Evolutionary conservation across 768 basidiomycete genomes (phyloP), one percentile per base, ranked within the genome.

Genomic region (Boletus patriciae): DNA sequence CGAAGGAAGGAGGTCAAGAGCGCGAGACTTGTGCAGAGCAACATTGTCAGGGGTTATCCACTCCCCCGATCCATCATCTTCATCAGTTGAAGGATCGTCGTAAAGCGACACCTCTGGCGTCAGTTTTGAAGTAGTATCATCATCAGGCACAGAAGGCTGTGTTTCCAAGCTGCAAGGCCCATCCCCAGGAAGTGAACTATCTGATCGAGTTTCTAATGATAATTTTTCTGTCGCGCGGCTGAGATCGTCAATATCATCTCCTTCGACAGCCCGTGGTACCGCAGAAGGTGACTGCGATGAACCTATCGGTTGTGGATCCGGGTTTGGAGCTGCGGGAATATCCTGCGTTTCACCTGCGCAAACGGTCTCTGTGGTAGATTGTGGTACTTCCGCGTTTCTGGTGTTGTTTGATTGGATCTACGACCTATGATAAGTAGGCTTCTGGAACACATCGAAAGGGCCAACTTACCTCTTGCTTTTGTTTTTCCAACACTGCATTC

Each of bases 21-120:
- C 92, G 15, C 85, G 83, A 11, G 94, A 93, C 73, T 96, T 94
- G 77, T 98, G 90, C 29, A 88, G 66, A 10, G 77, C 82, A 57
- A 94, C 87, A 67, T 97, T 99, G 50, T 81, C 76, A 0, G 92
- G 94, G 15, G 94, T 99, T 70, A 99, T 97, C 97, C 97, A 99
- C 68, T 95, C 94, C 9, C 93, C 94, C 70, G 89, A 90, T 15
- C 87, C 90, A 60, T 92, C 91, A 58, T 92, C 91, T 19, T 82
- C 80, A 57, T 82, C 80, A 54, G 87, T 85, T 0, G 85, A 87
- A 1, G 88, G 88, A 69, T 92, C 90, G 21, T 90, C 90, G 62
- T 83, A 91, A 12, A 90, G 61, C 2, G 80, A 78, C 11, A 10
- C 31, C 37, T 65, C 58, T 8, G 61, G 42, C 43, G 59, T 63